phyloP scores from a whole-genome alignment of 805 yeast species.

The Ogataea methanolica region DNA sequence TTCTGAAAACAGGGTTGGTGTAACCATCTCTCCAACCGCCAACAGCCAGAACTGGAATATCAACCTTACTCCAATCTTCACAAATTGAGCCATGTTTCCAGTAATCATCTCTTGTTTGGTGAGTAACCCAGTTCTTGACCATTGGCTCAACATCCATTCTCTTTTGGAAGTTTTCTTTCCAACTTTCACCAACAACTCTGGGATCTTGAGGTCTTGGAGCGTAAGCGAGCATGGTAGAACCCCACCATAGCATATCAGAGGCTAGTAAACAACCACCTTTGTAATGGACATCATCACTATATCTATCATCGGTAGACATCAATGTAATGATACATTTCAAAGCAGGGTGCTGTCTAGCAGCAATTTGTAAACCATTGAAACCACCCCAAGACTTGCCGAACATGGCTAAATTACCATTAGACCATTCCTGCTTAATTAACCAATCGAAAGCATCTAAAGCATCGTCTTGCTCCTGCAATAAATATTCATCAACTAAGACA shows the following conservation, averaged over 20 bases:
- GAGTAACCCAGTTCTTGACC: conserved; percentile 38
- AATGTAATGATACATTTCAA: conserved; percentile 39
- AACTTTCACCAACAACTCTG: conserved; percentile 31
- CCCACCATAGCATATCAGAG: conserved; percentile 48
- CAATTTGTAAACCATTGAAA: conserved; percentile 41
- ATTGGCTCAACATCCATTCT: conserved; percentile 37
- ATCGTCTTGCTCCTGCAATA: conserved; percentile 41
- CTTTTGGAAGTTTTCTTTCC: conserved; percentile 39
- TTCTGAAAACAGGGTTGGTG: conserved; percentile 39
- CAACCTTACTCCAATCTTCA: conserved; percentile 35
- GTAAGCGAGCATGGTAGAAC: conserved; percentile 40
- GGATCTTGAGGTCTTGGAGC: conserved; percentile 46
- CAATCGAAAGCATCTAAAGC: conserved; percentile 39
- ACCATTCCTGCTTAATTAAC: conserved; percentile 37
- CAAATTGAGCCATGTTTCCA: conserved; percentile 46
- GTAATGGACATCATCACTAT: conserved; percentile 45
- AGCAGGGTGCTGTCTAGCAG: conserved; percentile 44
- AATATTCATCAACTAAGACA: conserved; percentile 36
- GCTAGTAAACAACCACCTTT: conserved; percentile 43
- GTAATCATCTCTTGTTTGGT: conserved; percentile 40
- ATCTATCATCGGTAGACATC: conserved; percentile 44
- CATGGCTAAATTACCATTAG: conserved; percentile 43
- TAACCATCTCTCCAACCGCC: conserved; percentile 49
- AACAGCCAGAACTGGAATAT: conserved; percentile 39
- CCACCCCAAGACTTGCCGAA: conserved; percentile 50